Evolutionary conservation across 441 rosid genomes (phyloP).

Genomic region (Francoa sonchifolia): DNA sequence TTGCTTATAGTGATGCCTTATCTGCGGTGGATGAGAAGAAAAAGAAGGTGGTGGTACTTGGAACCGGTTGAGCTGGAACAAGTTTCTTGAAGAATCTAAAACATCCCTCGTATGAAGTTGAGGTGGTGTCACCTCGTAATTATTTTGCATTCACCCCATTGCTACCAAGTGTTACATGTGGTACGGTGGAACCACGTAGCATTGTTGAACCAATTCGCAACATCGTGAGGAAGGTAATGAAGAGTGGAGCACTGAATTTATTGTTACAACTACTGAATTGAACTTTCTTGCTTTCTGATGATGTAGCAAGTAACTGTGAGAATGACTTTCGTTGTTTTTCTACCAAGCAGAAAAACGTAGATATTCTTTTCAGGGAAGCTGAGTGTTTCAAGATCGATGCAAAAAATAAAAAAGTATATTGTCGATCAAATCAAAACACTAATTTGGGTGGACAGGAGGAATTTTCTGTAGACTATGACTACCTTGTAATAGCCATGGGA

Average conservation of each 20-base stretch:
- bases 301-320: neutral
- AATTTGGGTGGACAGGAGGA: conserved; percentile 45
- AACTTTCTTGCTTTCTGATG: no score
- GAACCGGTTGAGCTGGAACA: conserved; percentile 97
- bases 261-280: no score
- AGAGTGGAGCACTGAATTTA: neutral
- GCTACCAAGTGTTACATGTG: conserved; percentile 89
- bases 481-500: conserved; percentile 86
- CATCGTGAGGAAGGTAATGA: conserved; percentile 65
- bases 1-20: conserved; percentile 16
- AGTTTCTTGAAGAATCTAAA: conserved; percentile 71
- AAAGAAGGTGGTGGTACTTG: conserved; percentile 83
- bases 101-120: conserved; percentile 58
- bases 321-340: conserved; percentile 3
- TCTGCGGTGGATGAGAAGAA: conserved; percentile 35
- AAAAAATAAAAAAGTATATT: conserved; percentile 56
- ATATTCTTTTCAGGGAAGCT: conserved; percentile 59
- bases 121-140: conserved; percentile 85
- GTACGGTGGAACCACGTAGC: conserved; percentile 85
- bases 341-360: conserved; percentile 45
- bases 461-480: conserved; percentile 73
- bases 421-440: conserved; percentile 42
- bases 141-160: conserved; percentile 93
- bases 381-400: conserved; percentile 87
- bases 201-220: conserved; percentile 82